Evolutionary conservation across 768 basidiomycete species (phyloP), one percentile per base, ranked within the genome.

Genomic region (Pleurotus tuber-regium): DNA sequence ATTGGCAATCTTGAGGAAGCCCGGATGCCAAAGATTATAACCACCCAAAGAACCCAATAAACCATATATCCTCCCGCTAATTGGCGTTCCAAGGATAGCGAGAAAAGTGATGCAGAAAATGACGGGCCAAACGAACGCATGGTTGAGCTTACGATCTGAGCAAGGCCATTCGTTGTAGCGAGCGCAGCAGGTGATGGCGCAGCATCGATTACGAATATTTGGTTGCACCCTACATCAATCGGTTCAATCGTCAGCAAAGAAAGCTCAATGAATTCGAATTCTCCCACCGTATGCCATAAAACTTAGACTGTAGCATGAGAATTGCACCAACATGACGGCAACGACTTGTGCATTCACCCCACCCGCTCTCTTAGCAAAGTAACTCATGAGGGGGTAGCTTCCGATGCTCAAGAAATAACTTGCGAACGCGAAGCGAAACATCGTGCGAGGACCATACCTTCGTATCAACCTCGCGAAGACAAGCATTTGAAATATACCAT

Each of bases 401-500:
- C 36, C 49, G 33, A 50, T 30, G 16, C 49, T n/a, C 23, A 50
- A 16, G 12, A 41, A 12, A 16, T 39, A 50, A 6, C 28, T 29
- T 16, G 49, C 12, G 24, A 39, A 50, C 7, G 49, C 14, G 16
- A 30, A 24, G 7, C 25, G 35, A 24, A 26, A 50, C 39, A 40
- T 26, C 25, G 16, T 50, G 18, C 49, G 26, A 7, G 36, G 39
- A n/a, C 49, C 49, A 25, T 11, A 50, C 25, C 21, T 50, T 6
- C 39, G 11, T 9, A 41, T n/a, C 36, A 50, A n/a, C 24, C 11
- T 40, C 3, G 19, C 36, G 11, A 50, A 41, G 10, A 24, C 35
- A 6, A 50, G 9, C 36, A 38, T 25, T 57, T 82, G 80, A 59
- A 81, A 61, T 50, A 79, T 14, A 29, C 76, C 78, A 54, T 79